Base-by-base conservation (phyloP, 768 basidiomycete species). In the Gymnopilus junonius region DNA sequence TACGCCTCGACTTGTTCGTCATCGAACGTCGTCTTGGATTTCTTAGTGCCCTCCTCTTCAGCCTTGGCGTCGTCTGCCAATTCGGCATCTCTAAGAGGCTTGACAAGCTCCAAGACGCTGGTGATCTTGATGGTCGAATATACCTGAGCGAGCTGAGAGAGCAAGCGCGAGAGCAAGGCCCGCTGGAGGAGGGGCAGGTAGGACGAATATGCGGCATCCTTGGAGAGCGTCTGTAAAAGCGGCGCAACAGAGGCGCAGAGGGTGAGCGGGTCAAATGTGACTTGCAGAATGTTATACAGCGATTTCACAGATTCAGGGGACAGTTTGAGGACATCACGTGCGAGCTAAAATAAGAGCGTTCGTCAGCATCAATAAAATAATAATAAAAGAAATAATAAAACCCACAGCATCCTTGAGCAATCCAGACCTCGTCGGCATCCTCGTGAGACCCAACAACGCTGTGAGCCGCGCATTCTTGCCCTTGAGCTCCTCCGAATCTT, bases 141-240 rank as follows among this genome's bases (percentile, higher is more conserved):
- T 14, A 98, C 91, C 75, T 97, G 92, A 1, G 94, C 90, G 37
- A 99, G 89, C 73, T 97, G 94, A 27, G 89, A 88, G 67, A 99
- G 87, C 6, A 98, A 85, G 31, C 95, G 91, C 3, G 95, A 94
- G 65, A 98, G 89, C 17, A 97, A 85, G 45, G 97, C 96, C 59
- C 92, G 92, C 67, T 93, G 90, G 63, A 99, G 86, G 61, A 95
- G 91, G n/a, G 90, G 85, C 21, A 95, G 86, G 77, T 97, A 98
- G 1, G 90, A 87, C 0, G 90, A 81, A 69, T 92, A 95, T 1
- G 87, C 81, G 10, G 83, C 75, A 46, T 87, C 85, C 5, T 76
- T 70, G 14, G 79, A 74, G 59, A 96, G 85, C 4, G 80, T 70
- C 43, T 84, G 77, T 58, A 99, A 85, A 63, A 98, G 81, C 10